Conservation (phyloP, 805 yeast species). For the Candida ipomoeae region DNA sequence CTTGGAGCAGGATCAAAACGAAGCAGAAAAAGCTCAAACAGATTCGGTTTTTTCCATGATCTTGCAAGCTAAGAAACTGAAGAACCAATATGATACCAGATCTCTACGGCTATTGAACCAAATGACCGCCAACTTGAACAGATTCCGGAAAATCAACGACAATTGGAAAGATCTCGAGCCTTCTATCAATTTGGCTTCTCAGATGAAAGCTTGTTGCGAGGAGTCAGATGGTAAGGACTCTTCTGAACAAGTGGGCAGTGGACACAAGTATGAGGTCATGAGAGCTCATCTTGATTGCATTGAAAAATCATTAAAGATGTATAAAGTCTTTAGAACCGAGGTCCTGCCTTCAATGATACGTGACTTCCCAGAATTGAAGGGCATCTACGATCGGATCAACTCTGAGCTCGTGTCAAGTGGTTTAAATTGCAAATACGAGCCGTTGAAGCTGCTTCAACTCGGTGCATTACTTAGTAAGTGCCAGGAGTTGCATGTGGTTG, state of each 20-base stretch:
- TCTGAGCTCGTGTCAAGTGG: slow-evolving; percentile 10
- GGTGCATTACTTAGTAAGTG: slow-evolving; percentile 7
- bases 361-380: slow-evolving; percentile 15
- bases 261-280: neutral
- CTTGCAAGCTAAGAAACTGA: slow-evolving; percentile 17
- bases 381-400: slow-evolving; percentile 7
- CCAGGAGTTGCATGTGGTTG: slow-evolving; percentile 4
- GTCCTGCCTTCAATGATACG: neutral
- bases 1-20: neutral
- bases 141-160: neutral
- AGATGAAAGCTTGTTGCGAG: neutral
- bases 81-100: slow-evolving; percentile 29
- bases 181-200: neutral
- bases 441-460: slow-evolving; percentile 12
- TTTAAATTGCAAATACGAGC: slow-evolving; percentile 12
- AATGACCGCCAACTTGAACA: slow-evolving; percentile 13
- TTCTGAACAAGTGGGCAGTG: neutral
- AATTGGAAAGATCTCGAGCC: neutral
- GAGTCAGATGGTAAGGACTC: neutral
- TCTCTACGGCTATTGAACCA: slow-evolving; percentile 28
- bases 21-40: neutral
- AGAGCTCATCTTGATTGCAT: neutral
- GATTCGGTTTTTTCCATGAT: slow-evolving; percentile 8
- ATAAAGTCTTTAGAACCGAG: neutral
- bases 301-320: neutral